Evolutionary conservation across 2,329 filamentous ascomycete genomes (phyloP), one percentile per base, ranked within the genome.

Genomic region (Dothistroma pini): DNA sequence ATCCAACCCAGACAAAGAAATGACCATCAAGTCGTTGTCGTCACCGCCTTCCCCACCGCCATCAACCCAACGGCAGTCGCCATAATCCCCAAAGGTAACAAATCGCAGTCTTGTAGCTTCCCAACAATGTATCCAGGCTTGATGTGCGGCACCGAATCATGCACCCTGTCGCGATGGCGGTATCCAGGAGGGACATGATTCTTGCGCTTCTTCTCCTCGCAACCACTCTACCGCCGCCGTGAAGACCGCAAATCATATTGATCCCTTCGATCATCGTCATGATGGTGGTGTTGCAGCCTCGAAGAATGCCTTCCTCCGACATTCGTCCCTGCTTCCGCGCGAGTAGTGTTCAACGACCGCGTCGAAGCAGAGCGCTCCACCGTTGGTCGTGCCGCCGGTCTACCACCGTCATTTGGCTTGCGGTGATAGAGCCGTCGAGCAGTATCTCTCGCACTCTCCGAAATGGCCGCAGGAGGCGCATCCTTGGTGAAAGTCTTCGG

Each of bases 371-470:
- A 35, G 2, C 53, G 29, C 29, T 47, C 31, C 14, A 50, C 52
- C 1, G 38, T 38, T 1, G 58, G 58, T 34, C 58, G 32, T 10
- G 57, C 57, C 16, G 34, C 25, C 0, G 49, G 38, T 32, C 57
- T 38, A 29, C 58, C 58, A 11, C 58, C 58, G 21, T 60, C 58
- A 34, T 47, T 56, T 9, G 52, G 47, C 21, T 41, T 38, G 12
- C 58, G 58, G 52, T 60, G 54, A 35, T 60, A 67, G 3, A 67
- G 58, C 34, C 65, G 29, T 14, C 63, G 53, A 7, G 63, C 57
- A n/a, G 65, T 66, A n/a, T 65, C 65, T 52, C 60, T 62, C 11
- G 65, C 65, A 25, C 48, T 59, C 51, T 66, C 65, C 5, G 54
- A 63, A 41, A 66, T 62, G 31, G 64, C 61, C 16, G 57, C 59